Evolutionary conservation across 2,329 filamentous ascomycete genomes (phyloP), one percentile per base, ranked within the genome.

Genomic region (Sclerotinia spermophila): DNA sequence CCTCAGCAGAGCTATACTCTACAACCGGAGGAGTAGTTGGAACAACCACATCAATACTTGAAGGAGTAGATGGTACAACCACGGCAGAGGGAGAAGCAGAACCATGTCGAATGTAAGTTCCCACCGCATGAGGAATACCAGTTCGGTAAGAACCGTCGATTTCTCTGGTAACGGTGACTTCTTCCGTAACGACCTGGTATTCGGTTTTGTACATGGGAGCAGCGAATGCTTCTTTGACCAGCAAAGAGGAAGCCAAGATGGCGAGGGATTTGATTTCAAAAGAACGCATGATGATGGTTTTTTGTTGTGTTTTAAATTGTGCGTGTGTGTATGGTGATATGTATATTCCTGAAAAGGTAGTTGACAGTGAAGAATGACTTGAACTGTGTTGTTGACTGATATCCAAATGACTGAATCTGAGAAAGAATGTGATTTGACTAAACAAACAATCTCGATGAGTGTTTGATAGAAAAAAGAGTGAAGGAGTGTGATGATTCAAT

Each of bases 191-290:
- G 27, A 75, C 48, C 3, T 76, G 74, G 21, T 71, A 48, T 17
- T 78, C 75, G 53, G 70, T 73, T 30, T 75, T 72, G 15, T 73
- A 40, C 30, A 74, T 73, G 30, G 71, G 73, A 33, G 72, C 73
- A 62, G 75, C 75, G 27, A 76, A 44, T 61, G 73, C 74, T 68
- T 76, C 76, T 71, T 75, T 76, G 74, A 75, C 73, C 75, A 78
- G 77, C 74, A 79, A 76, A 75, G 76, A 76, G 24, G 76, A 69
- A 44, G 76, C 76, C 72, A 78, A 72, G 67, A 77, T 62, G 73
- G 75, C 77, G 51, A 76, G 60, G 64, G 56, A 76, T 40, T 74
- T 73, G 71, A 77, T 71, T 13, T 74, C 71, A 66, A 72, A 71
- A 45, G 72, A 75, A 71, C 74, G 77, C 77, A 78, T 79, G 33